Conservation (phyloP, 192 early-diverging fungal genomes). For the Coemansia sp. region DNA sequence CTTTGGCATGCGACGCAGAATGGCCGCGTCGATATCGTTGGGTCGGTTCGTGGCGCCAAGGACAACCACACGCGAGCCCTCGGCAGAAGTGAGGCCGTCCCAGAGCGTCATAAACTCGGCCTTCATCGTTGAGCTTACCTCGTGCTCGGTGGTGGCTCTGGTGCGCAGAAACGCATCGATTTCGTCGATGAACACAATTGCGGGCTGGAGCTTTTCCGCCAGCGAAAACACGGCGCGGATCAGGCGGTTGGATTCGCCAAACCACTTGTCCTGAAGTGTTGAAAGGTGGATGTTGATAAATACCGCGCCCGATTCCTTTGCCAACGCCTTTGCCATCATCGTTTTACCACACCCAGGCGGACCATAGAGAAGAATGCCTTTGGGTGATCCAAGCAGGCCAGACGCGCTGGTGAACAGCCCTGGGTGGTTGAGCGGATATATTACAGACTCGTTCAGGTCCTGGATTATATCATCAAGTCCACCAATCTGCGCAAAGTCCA, state of each 20-base stretch:
- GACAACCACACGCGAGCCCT: constrained; percentile 63
- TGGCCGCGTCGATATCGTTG: constrained; percentile 96
- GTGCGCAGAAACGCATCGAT: constrained; percentile 97
- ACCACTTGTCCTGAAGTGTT: constrained; percentile 98
- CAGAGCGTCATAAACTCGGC: constrained; percentile 99
- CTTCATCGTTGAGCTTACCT: constrained; percentile 99
- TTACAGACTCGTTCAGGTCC: constrained; percentile 90
- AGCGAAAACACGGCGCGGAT: constrained; percentile 90
- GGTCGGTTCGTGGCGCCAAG: constrained; percentile 97
- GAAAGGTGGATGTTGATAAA: constrained; percentile 98
- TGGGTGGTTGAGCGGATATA: constrained; percentile 92
- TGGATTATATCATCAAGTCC: constrained; percentile 93
- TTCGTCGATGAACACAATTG: constrained; percentile 99
- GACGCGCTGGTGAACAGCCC: constrained; percentile 83
- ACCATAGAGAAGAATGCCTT: constrained; percentile 94
- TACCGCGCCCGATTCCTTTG: constrained; percentile 93
- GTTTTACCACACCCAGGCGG: constrained; percentile 98
- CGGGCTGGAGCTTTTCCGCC: constrained; percentile 90
- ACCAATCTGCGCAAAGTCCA: constrained; percentile 86
- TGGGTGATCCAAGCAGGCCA: constrained; percentile 87
- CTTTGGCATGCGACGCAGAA: constrained; percentile 97
- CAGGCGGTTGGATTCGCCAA: constrained; percentile 95
- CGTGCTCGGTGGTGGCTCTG: constrained; percentile 85
- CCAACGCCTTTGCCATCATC: constrained; percentile 97
- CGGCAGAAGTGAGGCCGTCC: constrained; percentile 82